Conservation (phyloP, 2,329 filamentous ascomycete genomes). For the Paecilomyces fulvus region DNA sequence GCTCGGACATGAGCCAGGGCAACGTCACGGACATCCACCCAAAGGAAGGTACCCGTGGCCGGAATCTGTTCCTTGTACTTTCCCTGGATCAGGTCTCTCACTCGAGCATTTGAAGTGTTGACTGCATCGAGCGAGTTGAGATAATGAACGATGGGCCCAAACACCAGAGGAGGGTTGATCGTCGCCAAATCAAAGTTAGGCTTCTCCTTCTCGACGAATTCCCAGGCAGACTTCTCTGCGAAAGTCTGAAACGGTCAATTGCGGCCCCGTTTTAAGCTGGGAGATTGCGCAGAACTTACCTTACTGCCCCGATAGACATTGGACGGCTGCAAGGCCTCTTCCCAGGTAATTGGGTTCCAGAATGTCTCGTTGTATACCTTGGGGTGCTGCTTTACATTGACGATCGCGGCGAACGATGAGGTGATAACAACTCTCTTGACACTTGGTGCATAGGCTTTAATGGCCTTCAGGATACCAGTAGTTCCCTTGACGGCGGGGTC, state of each 20-base stretch:
- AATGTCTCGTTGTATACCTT: slow-evolving; percentile 29
- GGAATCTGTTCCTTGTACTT: slow-evolving; percentile 50
- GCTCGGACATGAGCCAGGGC: slow-evolving; percentile 41
- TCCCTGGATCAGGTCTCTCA: slow-evolving; percentile 56
- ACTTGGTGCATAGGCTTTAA: slow-evolving; percentile 52
- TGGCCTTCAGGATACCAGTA: slow-evolving; percentile 52
- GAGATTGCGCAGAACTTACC: slow-evolving; percentile 17
- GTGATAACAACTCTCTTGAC: slow-evolving; percentile 68
- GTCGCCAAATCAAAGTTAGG: slow-evolving; percentile 54
- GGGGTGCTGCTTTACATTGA: slow-evolving; percentile 37
- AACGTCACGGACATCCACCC: slow-evolving; percentile 46
- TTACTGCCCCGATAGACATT: slow-evolving; percentile 46
- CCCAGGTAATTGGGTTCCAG: slow-evolving; percentile 39
- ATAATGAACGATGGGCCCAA: slow-evolving; percentile 57
- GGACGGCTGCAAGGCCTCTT: slow-evolving; percentile 28
- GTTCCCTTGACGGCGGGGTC: slow-evolving; percentile 58
- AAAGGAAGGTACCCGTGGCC: slow-evolving; percentile 51
- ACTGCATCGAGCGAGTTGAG: slow-evolving; percentile 55
- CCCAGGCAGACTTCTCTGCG: slow-evolving; percentile 60
- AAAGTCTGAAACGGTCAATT: slow-evolving; percentile 34
- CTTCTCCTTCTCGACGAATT: slow-evolving; percentile 48
- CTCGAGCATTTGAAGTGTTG: slow-evolving; percentile 65
- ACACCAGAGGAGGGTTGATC: slow-evolving; percentile 55
- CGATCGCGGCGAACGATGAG: slow-evolving; percentile 59
- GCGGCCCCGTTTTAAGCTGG: not conserved